Percentiles rank a stretch among this genome's conserved stretches.
Conservation (phyloP, 2,329 filamentous ascomycete genomes). For the Apiospora aurea region DNA sequence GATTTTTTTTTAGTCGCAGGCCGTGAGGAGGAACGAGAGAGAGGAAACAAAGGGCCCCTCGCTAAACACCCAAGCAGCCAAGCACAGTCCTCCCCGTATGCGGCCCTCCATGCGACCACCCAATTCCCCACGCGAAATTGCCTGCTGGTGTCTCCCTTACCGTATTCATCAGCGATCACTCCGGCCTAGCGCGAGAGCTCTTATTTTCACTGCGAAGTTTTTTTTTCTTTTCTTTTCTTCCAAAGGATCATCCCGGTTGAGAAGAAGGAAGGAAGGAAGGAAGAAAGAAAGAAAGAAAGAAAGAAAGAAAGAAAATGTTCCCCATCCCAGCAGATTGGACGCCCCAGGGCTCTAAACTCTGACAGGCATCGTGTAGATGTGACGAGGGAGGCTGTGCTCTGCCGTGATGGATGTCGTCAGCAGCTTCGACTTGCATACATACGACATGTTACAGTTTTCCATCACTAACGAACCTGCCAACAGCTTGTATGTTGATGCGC, state of each 20-base stretch:
- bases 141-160: constrained; percentile 18
- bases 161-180: constrained; percentile 10
- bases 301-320: background rate
- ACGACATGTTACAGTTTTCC: constrained; percentile 12
- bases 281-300: background rate
- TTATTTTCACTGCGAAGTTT: background rate
- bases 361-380: constrained; percentile 14
- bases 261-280: no score
- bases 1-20: background rate
- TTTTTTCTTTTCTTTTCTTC: background rate
- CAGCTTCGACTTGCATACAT: background rate
- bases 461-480: constrained; percentile 1
- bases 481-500: constrained; percentile 4
- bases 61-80: background rate
- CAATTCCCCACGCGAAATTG: constrained; percentile 34
- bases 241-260: constrained; percentile 1
- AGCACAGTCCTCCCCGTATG: constrained; percentile 29
- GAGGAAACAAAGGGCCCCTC: background rate
- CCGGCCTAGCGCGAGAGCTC: background rate
- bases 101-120: constrained; percentile 38
- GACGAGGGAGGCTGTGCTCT: constrained; percentile 9
- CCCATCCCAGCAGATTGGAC: constrained; percentile 15
- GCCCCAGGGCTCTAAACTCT: constrained; percentile 11
- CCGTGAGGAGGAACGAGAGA: background rate
- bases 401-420: constrained; percentile 20